phyloP scores from a whole-genome alignment of 2,329 filamentous ascomycete species.

The Botryotinia convoluta region DNA sequence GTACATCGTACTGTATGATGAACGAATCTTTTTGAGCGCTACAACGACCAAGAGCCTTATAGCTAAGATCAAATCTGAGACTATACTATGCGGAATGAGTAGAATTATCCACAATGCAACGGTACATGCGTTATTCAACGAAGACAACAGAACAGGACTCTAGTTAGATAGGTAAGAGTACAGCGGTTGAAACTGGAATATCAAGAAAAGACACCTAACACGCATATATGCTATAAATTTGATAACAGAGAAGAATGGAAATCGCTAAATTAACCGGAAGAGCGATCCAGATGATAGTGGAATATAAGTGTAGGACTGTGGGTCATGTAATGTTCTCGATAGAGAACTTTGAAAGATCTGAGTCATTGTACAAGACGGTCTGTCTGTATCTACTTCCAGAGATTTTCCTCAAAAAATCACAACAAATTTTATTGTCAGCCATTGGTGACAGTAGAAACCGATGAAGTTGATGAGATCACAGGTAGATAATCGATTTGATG shows the following conservation, averaged over 20 bases:
- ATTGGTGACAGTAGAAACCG: too few species aligned
- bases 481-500: too few species aligned
- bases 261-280: not conserved
- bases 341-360: not conserved
- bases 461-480: too few species aligned
- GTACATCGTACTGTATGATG: too few species aligned
- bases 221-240: not conserved
- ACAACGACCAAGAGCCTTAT: not conserved
- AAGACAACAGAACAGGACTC: not conserved
- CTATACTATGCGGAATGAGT: not conserved
- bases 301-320: fast-evolving
- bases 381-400: not conserved
- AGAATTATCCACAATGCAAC: not conserved
- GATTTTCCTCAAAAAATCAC: not conserved
- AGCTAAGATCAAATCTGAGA: not conserved
- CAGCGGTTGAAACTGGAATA: not conserved
- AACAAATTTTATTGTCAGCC: too few species aligned
- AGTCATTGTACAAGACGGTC: not conserved
- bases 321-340: fast-evolving
- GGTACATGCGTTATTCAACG: not conserved
- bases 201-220: not conserved
- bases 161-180: fast-evolving
- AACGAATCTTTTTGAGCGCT: not conserved
- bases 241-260: not conserved
- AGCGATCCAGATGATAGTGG: not conserved